Evolutionary conservation across 257 asterid species (phyloP).

Genomic region (Fraxinus excelsior): DNA sequence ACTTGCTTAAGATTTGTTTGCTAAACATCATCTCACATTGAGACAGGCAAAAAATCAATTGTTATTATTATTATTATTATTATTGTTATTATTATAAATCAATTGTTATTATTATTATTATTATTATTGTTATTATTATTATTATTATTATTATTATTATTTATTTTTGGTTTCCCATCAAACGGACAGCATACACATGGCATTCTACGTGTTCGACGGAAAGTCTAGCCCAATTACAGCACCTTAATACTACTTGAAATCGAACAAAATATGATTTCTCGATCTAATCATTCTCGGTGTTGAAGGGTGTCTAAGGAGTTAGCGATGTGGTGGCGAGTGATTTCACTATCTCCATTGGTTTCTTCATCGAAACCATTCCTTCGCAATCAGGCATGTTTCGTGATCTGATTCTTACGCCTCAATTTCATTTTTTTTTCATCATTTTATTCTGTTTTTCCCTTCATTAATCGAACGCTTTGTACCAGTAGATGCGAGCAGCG

Average conservation of each 20-base stretch:
- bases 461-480: conserved; percentile 10
- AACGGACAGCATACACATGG: conserved; percentile 32
- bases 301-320: conserved; percentile 9
- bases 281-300: conserved; percentile 1
- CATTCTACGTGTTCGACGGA: conserved; percentile 35
- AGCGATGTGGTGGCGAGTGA: conserved; percentile 79
- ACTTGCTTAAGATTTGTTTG: too few relatives aligned
- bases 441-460: neutral
- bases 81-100: too few relatives aligned
- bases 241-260: conserved; percentile 9
- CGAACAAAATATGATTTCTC: conserved; percentile 15
- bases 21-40: too few relatives aligned
- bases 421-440: neutral
- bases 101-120: too few relatives aligned
- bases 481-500: conserved; percentile 39
- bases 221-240: conserved; percentile 30
- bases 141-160: too few relatives aligned
- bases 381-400: conserved; percentile 47
- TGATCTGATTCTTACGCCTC: conserved; percentile 5
- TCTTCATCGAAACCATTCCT: conserved; percentile 47
- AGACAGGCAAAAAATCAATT: too few relatives aligned
- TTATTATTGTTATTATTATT: too few relatives aligned
- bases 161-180: too few relatives aligned
- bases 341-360: conserved; percentile 49
- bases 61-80: too few relatives aligned